Evolutionary conservation across 1,284 basidiomycete genomes (phyloP), one percentile per base, ranked within the genome.

Genomic region (Trametes polyzona): DNA sequence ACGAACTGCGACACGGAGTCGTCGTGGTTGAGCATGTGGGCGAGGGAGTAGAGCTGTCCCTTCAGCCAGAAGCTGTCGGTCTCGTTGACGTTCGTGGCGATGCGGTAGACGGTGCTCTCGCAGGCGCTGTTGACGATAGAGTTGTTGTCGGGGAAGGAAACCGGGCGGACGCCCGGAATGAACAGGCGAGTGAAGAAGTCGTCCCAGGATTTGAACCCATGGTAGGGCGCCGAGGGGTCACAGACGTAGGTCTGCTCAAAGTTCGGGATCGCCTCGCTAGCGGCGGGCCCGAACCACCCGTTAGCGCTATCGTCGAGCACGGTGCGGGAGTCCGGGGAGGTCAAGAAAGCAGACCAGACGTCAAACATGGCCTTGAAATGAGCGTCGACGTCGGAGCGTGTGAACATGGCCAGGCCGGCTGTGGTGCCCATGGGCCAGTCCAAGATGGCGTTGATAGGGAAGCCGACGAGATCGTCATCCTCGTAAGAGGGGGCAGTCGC

Each of bases 121-220:
- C 81, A 83, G 2, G 76, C 69, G 61, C 73, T 77, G 53, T 67
- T 71, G 46, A 83, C 71, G 54, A 81, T 63, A 32, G 65, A 55
- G 41, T 73, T 60, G 59, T 79, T 66, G 12, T 76, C 70, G 0
- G 76, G 74, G 19, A 40, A 44, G 3, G 65, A 69, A 41, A 81
- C 40, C 1, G 80, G 77, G 41, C 83, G 78, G 30, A 73, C 63
- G 2, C 72, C 74, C 1, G 69, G 67, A 24, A 66, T 65, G 61
- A 82, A 76, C 0, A 62, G 59, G 26, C 82, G 71, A 5, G 76
- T 80, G 69, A 86, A 84, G 69, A 82, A 84, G 54, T 78, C 77
- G 57, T 84, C 83, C 81, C 81, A 85, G 26, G 77, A 78, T 17
- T 62, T 74, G 69, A 71, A 84, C 9, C 81, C 81, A 60, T 76